Base-by-base conservation (phyloP, 805 yeast species). In the Sugiyamaella mastotermitis region DNA sequence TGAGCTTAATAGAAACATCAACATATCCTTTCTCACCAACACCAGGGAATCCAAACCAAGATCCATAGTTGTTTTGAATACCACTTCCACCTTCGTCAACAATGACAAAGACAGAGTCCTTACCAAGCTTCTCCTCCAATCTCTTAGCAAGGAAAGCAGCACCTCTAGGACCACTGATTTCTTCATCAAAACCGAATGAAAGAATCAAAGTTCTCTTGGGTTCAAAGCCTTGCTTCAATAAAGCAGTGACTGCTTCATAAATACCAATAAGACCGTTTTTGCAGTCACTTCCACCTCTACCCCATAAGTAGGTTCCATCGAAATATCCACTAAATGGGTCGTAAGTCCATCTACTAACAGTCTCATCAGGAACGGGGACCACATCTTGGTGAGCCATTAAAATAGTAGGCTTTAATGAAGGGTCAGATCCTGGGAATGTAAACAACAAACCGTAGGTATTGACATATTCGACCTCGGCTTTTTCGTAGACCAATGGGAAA, bases 161-260 rank as follows among this genome's bases (percentile, higher is more conserved):
- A 37, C 90, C 88, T 5, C 64, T 57, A 14, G 47, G 42, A 4
- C 94, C 94, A 25, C 74, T 66, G 26, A 73, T 69, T 55, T 85
- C 95, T 62, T 84, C 95, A 53, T 85, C 94, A 48, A 74, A 81
- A 1, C 94, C 94, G 52, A 79, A 75, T 0, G 83, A 76, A 2
- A 80, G 54, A 8, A 84, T 45, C 11, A 83, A 56, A 1, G 84
- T 69, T 58, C 94, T 73, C 37, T 67, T 57, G n/a, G 87, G 84
- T 30, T 53, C 40, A 60, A 68, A 81, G 1, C 69, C 78, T 14
- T 66, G 68, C 23, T 60, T 50, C 20, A 83, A 52, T 23, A 81
- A 57, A 35, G 62, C 57, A 51, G 80, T 85, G n/a, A 74, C 56
- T 1, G 87, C 68, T 55, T 83, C 88, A 53, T 83, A 55, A 34